A percentile compares a stretch with the other conserved stretches of the same genome.
Evolutionary conservation across 2,329 filamentous ascomycete species (phyloP).

Genomic region (Cytospora piceae): DNA sequence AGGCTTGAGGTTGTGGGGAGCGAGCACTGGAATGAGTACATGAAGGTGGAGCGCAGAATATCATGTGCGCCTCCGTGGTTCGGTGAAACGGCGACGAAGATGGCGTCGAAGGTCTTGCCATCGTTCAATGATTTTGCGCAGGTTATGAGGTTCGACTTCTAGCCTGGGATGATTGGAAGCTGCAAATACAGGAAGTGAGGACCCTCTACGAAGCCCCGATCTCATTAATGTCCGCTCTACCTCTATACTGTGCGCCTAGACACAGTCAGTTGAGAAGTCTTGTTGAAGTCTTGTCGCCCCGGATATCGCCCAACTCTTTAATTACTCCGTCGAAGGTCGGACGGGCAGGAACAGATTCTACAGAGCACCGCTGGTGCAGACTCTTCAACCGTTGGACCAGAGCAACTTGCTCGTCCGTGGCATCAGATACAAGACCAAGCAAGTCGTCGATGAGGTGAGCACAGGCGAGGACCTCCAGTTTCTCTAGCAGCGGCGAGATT

Average conservation of each 20-base stretch:
- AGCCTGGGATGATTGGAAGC: background rate
- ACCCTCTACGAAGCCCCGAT: background rate
- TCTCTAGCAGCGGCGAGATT: conserved; percentile 40
- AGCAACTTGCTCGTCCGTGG: conserved; percentile 21
- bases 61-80: background rate
- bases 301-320: conserved; percentile 31
- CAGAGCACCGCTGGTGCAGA: conserved; percentile 39
- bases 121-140: background rate
- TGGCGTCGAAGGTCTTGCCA: background rate
- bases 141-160: background rate
- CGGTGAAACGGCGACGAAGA: background rate
- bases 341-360: conserved; percentile 35
- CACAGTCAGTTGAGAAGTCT: conserved; percentile 5
- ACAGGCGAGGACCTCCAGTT: conserved; percentile 52
- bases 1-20: conserved; percentile 9
- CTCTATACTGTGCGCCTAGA: background rate
- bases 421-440: conserved; percentile 40
- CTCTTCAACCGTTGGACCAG: conserved; percentile 34
- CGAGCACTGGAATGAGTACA: conserved; percentile 12
- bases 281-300: background rate
- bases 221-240: background rate
- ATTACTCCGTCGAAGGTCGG: conserved; percentile 41
- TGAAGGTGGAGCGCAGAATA: background rate
- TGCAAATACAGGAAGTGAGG: no score
- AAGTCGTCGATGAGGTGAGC: conserved; percentile 52